Evolutionary conservation across 108 stramenopile genomes (phyloP), one percentile per base, ranked within the genome.

Genomic region (Nannochloropsis gaditana): DNA sequence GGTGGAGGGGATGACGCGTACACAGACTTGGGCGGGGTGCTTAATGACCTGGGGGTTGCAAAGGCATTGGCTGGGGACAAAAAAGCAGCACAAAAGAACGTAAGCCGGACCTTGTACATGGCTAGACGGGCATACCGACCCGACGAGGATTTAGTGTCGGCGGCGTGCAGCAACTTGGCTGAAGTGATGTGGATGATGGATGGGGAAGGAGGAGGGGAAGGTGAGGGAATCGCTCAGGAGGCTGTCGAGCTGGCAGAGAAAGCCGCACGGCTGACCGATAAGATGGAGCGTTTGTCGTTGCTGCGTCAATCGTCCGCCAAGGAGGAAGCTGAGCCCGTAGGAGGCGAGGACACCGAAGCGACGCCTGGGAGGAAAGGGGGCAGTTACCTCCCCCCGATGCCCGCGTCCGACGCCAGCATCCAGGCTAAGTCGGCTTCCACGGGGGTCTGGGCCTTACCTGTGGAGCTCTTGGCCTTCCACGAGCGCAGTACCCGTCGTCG

Each of bases 81-180:
- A n/a, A n/a, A 73, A n/a, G 59, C 19, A n/a, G 59, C 59, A 73
- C 59, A 73, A n/a, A 73, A 73, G n/a, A 73, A 73, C 6, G n/a
- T 73, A 15, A 73, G 59, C 8, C 59, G 59, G 19, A 73, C 59
- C 4, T n/a, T 73, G 15, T 73, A 73, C 59, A 73, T 73, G 59
- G 59, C 59, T 73, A 15, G n/a, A 73, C 59, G 59, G 15, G 59
- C 59, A 4, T 73, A 73, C 59, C 59, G 59, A 4, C 59, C 59
- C n/a, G 59, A 73, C 59, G 59, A 73, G 59, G 59, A 73, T n/a
- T 73, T 73, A n/a, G n/a, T 73, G n/a, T 73, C 59, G n/a, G 59
- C 59, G 59, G 59, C 59, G 15, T 73, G 59, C n/a, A 73, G 59
- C 8, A 73, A 73, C 8, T n/a, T 73, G 59, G 59, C 59, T 15